These are phyloP conservation scores for Basidiobolus meristosporus DNA, from an alignment of 371 early-diverging fungal species.

Conservation along the genomic window DNA sequence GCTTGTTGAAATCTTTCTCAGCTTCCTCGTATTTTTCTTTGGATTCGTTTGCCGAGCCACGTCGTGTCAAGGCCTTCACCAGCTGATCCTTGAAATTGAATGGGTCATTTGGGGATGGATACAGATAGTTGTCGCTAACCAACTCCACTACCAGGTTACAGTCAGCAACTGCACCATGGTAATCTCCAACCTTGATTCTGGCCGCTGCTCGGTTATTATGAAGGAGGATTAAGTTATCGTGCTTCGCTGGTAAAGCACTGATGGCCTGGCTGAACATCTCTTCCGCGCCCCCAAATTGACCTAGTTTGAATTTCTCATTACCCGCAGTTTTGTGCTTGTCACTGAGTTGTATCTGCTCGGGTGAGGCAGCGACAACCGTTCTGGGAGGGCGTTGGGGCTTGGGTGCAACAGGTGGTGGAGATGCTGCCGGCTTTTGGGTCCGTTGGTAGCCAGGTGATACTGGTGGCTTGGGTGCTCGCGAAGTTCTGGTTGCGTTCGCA, in stretches of 20 bases:
- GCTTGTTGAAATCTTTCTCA: constrained; percentile 36
- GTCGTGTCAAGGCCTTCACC: constrained; percentile 47
- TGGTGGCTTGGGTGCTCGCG: not conserved
- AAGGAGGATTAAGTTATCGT: constrained; percentile 35
- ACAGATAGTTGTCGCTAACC: constrained; percentile 14
- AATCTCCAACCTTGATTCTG: constrained; percentile 67
- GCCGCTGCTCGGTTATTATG: constrained; percentile 83
- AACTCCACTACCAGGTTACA: constrained; percentile 25
- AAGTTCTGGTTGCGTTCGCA: not conserved
- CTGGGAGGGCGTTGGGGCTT: constrained; percentile 5
- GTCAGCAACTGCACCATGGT: constrained; percentile 42
- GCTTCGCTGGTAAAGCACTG: constrained; percentile 24
- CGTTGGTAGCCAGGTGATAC: not conserved
- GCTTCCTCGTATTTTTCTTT: constrained; percentile 63
- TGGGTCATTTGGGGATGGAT: constrained; percentile 8
- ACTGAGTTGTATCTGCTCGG: constrained; percentile 8
- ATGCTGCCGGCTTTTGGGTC: not conserved
- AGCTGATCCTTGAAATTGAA: constrained; percentile 34
- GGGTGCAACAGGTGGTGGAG: constrained; percentile 9
- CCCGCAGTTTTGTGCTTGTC: constrained; percentile 35
- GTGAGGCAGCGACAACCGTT: constrained; percentile 7
- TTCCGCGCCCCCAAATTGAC: constrained; percentile 74
- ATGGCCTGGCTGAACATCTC: constrained; percentile 51
- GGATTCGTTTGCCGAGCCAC: constrained; percentile 63
- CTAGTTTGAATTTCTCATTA: constrained; percentile 68